Evolutionary conservation across 2,329 filamentous ascomycete species (phyloP), one percentile per base, ranked within the genome.

Genomic region (Chalara sp.): DNA sequence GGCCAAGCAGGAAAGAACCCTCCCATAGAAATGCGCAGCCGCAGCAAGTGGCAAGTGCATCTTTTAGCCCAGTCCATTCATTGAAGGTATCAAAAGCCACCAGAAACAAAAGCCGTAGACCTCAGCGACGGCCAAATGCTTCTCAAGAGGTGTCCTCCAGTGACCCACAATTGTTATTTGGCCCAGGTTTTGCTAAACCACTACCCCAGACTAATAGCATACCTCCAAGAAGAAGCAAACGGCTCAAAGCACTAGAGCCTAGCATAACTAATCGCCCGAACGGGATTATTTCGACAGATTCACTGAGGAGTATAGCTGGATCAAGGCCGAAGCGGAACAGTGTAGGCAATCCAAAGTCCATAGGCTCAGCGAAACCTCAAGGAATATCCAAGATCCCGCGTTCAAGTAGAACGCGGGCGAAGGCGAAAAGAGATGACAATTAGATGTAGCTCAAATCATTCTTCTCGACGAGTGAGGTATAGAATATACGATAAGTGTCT

Each of bases 81-180:
- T 56, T 37, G 55, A 53, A 56, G 52, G 44, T 58, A 32, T 55
- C 53, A 53, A 59, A 58, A 53, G 47, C 35, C 44, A 28, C 53
- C 48, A 33, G 48, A 53, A 56, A 51, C 46, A 53, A 32, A 53
- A 47, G 43, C 2, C 21, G 2, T 2, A 21, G 21, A 21, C 21
- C 21, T 21, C 21, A 56, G 40, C 42, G 49, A 31, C 48, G 32
- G 46, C 35, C 39, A 42, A 52, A 53, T 29, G 44, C 32, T 47
- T 53, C 48, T 33, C 41, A 53, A 55, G 43, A 51, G 41, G 41
- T 49, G 45, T 47, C 53, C 48, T 48, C 46, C 35, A 32, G 32
- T 56, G 40, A 42, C 51, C 41, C 48, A 31, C 51, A 8, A 49
- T 48, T 51, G 32, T 51, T 39, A 42, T 56, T 48, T 49, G 48